Evolutionary conservation across 306 rosid genomes (phyloP).

Genomic region (Quercus berberidifolia): DNA sequence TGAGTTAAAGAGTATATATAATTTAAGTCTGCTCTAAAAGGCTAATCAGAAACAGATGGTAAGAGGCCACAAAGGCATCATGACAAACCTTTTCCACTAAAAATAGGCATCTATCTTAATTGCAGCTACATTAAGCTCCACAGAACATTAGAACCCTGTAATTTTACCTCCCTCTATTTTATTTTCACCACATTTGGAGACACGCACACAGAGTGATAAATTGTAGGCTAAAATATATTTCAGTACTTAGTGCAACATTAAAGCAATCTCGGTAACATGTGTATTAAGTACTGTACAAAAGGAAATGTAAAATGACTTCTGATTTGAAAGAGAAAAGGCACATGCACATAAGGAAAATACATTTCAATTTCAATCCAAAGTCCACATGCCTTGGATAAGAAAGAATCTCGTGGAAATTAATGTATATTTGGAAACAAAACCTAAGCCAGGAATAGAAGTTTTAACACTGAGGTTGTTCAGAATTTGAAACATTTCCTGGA

Average conservation of each 20-base stretch:
- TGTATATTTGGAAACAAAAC: too few species aligned
- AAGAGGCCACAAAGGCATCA: background rate
- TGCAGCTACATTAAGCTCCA: too few species aligned
- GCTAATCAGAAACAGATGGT: background rate
- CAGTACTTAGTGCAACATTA: background rate
- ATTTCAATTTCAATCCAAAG: background rate
- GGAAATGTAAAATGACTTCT: conserved; percentile 4
- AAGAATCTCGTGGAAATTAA: too few species aligned
- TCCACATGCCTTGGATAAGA: background rate
- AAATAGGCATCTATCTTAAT: background rate
- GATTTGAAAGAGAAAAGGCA: conserved; percentile 6
- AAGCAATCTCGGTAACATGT: background rate
- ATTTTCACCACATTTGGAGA: background rate
- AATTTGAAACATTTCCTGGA: too few species aligned
- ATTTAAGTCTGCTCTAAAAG: background rate
- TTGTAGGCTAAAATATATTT: background rate
- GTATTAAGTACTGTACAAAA: background rate
- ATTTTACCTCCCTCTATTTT: too few species aligned
- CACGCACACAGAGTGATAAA: background rate
- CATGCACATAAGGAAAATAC: background rate
- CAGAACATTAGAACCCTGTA: background rate
- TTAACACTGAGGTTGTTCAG: too few species aligned
- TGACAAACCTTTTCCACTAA: background rate
- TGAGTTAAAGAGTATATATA: background rate
- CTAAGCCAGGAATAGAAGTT: too few species aligned